Base-by-base conservation (phyloP, 176 grass and related monocot genomes). In the Aechmea fasciata region DNA sequence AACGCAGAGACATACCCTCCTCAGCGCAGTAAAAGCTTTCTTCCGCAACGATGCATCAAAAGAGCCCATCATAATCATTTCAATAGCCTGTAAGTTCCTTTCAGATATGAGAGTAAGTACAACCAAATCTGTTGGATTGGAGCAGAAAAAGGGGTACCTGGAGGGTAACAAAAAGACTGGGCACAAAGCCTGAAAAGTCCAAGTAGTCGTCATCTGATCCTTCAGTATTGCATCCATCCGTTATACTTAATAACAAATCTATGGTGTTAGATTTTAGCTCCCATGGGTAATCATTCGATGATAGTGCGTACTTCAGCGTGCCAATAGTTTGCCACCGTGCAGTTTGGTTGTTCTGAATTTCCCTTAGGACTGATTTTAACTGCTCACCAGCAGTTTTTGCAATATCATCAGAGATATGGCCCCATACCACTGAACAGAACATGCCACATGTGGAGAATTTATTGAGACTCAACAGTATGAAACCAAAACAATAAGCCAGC, bases 61-160 rank as follows among this genome's bases (percentile, higher is more conserved):
- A 64, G 85, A 75, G 72, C 75, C 57, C 67, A 96, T 96, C 80
- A 91, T 96, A 48, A 96, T 74, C 6, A 57, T 85, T 85, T 91
- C 83, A 76, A 96, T 84, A 69, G 80, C 81, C 92, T 96, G 71
- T 73, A 68, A 67, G 66, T 79, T 29, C 76, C 24, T 48, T 48
- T 62, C 11, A 78, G 67, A 47, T 49, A 73, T 75, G 29, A 79
- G 65, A 54, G 75, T 51, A 72, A 26, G 69, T 54, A 57, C 79
- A 57, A 77, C 20, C 52, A 57, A 26, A 68, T 24, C 9, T 3
- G 11, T 13, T 9, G 63, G 50, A 72, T 9, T 47, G 4, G 57
- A 57, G 14, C 63, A 67, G 49, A 48, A 74, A 51, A 52, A 33
- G 33, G 11, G 53, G 69, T 90, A 96, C 91, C 87, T 88, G 86